These are phyloP conservation scores for Parasarocladium wereldwijsianum DNA, from an alignment of 2,329 filamentous ascomycete genomes.

Conservation along the genomic window DNA sequence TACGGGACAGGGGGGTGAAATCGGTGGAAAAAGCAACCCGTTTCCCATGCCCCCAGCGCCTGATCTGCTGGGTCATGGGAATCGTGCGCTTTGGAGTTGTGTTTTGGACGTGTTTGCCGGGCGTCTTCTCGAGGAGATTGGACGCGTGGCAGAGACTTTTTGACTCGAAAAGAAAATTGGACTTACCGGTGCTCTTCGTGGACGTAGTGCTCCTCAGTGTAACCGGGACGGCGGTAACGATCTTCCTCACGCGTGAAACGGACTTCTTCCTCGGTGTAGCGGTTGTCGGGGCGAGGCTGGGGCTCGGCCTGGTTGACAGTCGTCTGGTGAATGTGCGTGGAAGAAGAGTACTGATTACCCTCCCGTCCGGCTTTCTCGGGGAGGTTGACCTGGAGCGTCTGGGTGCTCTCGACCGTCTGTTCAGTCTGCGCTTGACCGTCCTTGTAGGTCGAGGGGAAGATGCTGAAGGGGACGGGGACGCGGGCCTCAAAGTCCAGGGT, in stretches of 20 bases:
- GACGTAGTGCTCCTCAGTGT: slow-evolving; percentile 35
- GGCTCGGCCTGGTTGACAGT: slow-evolving; percentile 43
- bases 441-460: slow-evolving; percentile 98
- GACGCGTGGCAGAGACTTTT: slow-evolving; percentile 6
- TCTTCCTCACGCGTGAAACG: slow-evolving; percentile 66
- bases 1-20: too few relatives aligned
- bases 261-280: slow-evolving; percentile 72
- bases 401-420: slow-evolving; percentile 34
- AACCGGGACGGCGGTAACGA: slow-evolving; percentile 56
- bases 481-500: slow-evolving; percentile 99
- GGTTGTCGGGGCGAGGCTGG: slow-evolving; percentile 48
- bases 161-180: slow-evolving; percentile 7
- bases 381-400: slow-evolving; percentile 76
- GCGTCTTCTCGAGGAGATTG: too few relatives aligned
- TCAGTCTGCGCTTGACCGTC: slow-evolving; percentile 32
- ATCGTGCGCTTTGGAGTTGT: slow-evolving; percentile 4
- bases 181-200: slow-evolving; percentile 41
- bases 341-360: slow-evolving; percentile 80
- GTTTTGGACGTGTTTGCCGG: too few relatives aligned
- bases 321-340: too few relatives aligned
- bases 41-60: too few relatives aligned
- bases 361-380: slow-evolving; percentile 86
- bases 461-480: slow-evolving; percentile 98
- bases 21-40: too few relatives aligned
- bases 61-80: slow-evolving; percentile 12